These are phyloP conservation scores for Senna siamea DNA, from an alignment of 306 rosid species.

Conservation along the genomic window DNA sequence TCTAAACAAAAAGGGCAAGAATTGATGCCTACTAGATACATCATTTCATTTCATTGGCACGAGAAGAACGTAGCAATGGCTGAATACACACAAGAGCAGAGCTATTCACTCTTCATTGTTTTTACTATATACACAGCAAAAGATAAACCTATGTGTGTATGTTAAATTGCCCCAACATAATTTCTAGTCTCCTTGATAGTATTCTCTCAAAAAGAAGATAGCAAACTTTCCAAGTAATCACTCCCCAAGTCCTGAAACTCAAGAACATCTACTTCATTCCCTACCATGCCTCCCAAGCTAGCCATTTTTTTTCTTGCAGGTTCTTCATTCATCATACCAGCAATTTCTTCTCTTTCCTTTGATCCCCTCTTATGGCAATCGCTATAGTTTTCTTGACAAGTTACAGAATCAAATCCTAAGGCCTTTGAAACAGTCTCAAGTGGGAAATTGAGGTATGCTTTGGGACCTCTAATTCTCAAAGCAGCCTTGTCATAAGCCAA, in stretches of 20 bases:
- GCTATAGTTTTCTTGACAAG: conserved; percentile 13
- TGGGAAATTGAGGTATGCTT: conserved; percentile 81
- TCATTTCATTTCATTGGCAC: too few relatives aligned
- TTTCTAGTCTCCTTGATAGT: neutral
- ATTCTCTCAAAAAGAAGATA: conserved; percentile 60
- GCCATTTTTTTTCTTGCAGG: conserved; percentile 49
- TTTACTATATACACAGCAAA: conserved; percentile 21
- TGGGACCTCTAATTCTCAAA: conserved; percentile 82
- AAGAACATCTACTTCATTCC: conserved; percentile 53
- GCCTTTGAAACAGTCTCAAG: conserved; percentile 61
- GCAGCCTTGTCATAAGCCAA: conserved; percentile 96
- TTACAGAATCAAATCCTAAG: conserved; percentile 34
- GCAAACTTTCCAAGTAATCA: conserved; percentile 79
- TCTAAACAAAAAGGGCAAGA: too few relatives aligned
- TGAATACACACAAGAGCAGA: too few relatives aligned
- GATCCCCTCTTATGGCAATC: conserved; percentile 47
- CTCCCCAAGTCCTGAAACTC: conserved; percentile 86
- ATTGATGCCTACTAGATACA: too few relatives aligned
- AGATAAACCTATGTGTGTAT: neutral
- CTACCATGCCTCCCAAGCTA: conserved; percentile 44
- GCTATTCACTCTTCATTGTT: too few relatives aligned
- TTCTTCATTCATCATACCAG: conserved; percentile 40
- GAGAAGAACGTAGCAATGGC: too few relatives aligned
- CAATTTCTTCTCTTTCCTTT: conserved; percentile 49
- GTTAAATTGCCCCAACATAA: neutral